These are phyloP conservation scores for Trametes pubescens DNA, from an alignment of 1,284 basidiomycete species.

Conservation along the genomic window DNA sequence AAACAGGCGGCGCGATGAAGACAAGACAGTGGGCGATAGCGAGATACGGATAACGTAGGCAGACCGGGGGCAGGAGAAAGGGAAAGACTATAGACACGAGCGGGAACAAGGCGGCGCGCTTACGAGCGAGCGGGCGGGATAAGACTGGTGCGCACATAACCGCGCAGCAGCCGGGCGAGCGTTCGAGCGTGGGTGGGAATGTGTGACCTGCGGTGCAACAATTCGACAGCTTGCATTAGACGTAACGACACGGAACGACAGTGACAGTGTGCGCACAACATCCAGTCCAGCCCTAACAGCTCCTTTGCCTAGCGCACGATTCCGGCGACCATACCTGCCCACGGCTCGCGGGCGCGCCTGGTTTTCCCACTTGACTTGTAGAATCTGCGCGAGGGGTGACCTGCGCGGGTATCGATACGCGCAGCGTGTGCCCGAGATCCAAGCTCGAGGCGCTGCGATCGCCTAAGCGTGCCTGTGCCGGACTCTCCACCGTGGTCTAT, in stretches of 20 bases:
- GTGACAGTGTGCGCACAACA: conserved; percentile 31
- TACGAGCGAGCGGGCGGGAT: not conserved
- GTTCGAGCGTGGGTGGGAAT: not conserved
- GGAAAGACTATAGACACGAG: not conserved
- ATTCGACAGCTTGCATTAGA: conserved; percentile 32
- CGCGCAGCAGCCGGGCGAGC: not conserved
- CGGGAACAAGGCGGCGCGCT: not conserved
- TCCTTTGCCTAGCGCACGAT: conserved; percentile 2
- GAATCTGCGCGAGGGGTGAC: conserved; percentile 11
- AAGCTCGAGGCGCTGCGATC: conserved; percentile 18
- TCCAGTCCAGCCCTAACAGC: conserved; percentile 23
- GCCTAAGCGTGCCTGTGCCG: conserved; percentile 11
- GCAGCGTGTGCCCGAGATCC: conserved; percentile 13
- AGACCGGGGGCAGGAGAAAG: conserved; percentile 5
- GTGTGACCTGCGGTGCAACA: not conserved
- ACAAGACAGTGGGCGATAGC: conserved; percentile 22
- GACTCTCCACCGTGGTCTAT: conserved; percentile 22
- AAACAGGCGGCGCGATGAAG: conserved; percentile 11
- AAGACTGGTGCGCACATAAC: not conserved
- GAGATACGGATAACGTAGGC: conserved; percentile 18
- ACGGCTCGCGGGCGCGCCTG: conserved; percentile 2
- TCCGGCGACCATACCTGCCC: not conserved
- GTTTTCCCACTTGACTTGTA: conserved; percentile 12
- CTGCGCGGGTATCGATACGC: conserved; percentile 24
- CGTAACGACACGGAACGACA: conserved; percentile 28